Percentiles rank a stretch among this genome's conserved stretches.
These are phyloP conservation scores for Phytophthora vignae DNA, from an alignment of 352 stramenopile species.

Conservation along the genomic window DNA sequence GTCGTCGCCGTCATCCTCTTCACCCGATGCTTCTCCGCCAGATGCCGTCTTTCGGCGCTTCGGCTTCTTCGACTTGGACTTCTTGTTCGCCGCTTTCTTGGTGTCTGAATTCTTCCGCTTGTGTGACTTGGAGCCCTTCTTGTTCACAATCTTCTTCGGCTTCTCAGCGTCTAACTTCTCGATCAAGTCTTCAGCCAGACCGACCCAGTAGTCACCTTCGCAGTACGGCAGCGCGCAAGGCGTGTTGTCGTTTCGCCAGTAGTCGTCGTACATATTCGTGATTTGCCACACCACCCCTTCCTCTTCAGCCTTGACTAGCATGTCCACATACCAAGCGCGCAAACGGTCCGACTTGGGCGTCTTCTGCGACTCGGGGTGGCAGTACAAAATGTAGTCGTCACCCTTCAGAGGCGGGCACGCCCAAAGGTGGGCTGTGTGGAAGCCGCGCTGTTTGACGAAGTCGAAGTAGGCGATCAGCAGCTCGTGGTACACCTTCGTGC, in stretches of 20 bases:
- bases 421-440: constrained; percentile 99
- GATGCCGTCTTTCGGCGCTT: constrained; percentile 69
- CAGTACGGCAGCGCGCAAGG: constrained; percentile 89
- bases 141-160: constrained; percentile 71
- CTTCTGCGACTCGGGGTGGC: constrained; percentile 99
- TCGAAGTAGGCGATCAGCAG: constrained; percentile 98
- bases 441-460: constrained; percentile 97
- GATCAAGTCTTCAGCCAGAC: constrained; percentile 87
- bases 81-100: constrained; percentile 74
- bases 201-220: constrained; percentile 91
- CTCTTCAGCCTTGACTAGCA: constrained; percentile 88
- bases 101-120: constrained; percentile 76
- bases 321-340: constrained; percentile 95
- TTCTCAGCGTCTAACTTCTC: constrained; percentile 91
- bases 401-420: constrained; percentile 99
- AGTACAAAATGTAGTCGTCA: constrained; percentile 99
- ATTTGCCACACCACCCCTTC: constrained; percentile 94
- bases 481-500: constrained; percentile 99
- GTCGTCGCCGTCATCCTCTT: constrained; percentile 61
- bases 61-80: constrained; percentile 83
- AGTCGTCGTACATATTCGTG: constrained; percentile 97
- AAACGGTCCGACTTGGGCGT: constrained; percentile 98
- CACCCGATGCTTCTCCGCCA: constrained; percentile 44
- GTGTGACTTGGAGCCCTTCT: constrained; percentile 53
- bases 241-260: constrained; percentile 90